phyloP scores from a whole-genome alignment of 148 eudicot genomes.

The Polygonum aviculare region DNA sequence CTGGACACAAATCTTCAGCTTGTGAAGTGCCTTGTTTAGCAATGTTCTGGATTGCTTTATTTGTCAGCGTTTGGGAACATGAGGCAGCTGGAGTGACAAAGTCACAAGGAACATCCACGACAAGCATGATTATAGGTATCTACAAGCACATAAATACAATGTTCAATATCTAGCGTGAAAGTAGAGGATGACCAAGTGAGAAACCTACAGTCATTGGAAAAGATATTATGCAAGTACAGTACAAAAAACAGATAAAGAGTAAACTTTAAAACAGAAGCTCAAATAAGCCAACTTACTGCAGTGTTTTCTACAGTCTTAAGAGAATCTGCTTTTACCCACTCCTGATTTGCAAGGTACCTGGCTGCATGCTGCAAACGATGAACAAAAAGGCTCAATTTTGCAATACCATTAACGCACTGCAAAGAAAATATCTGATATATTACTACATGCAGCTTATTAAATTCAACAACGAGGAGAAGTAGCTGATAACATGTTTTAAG shows the following conservation, averaged over 20 bases:
- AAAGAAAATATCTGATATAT: not conserved
- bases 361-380: conserved; percentile 84
- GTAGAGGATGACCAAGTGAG: not conserved
- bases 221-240: not conserved
- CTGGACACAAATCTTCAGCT: conserved; percentile 31
- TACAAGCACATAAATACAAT: conserved; percentile 19
- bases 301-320: conserved; percentile 95
- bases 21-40: conserved; percentile 28
- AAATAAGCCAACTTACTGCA: conserved; percentile 41
- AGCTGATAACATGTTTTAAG: not conserved
- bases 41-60: conserved; percentile 32
- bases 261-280: not conserved
- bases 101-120: conserved; percentile 91
- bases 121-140: conserved; percentile 98
- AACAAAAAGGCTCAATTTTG: conserved; percentile 6
- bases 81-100: conserved; percentile 38
- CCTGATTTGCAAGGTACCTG: conserved; percentile 91
- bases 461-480: not conserved
- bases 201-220: not conserved
- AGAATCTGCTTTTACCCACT: conserved; percentile 97
- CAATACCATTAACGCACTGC: not conserved
- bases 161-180: conserved; percentile 4
- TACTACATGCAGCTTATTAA: not conserved
- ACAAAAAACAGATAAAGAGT: not conserved
- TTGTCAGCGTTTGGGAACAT: conserved; percentile 29